phyloP scores from a whole-genome alignment of 139 green algal species.

The Chlorella sp. region DNA sequence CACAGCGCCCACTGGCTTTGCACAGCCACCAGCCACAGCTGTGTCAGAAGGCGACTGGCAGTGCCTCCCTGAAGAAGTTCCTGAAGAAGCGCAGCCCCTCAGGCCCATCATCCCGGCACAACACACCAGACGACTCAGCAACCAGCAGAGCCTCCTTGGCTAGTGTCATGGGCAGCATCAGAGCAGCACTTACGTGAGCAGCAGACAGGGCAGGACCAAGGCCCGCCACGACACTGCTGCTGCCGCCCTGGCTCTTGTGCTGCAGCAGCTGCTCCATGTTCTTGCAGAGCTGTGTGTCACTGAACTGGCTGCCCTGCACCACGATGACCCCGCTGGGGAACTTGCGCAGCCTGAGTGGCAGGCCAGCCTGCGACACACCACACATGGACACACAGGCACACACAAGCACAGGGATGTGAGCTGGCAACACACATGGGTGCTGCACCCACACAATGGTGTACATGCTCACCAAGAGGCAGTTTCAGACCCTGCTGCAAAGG shows the following conservation, averaged over 20 bases:
- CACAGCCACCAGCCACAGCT: too few relatives aligned
- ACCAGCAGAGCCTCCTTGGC: conserved; percentile 75
- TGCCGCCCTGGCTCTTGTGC: not conserved
- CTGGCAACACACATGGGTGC: too few relatives aligned
- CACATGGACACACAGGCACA: not conserved
- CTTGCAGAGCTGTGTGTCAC: conserved; percentile 11
- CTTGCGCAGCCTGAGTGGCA: conserved; percentile 41
- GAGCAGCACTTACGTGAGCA: conserved; percentile 41
- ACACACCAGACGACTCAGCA: conserved; percentile 66
- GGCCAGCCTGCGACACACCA: conserved; percentile 25
- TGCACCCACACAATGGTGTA: too few relatives aligned
- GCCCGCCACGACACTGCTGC: not conserved
- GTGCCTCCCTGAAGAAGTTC: conserved; percentile 80
- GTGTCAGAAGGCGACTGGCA: too few relatives aligned
- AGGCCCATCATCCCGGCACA: conserved; percentile 85
- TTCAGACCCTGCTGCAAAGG: not conserved
- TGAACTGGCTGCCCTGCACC: conserved; percentile 43
- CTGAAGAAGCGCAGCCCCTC: conserved; percentile 80
- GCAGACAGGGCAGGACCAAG: conserved; percentile 50
- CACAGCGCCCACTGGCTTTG: too few relatives aligned
- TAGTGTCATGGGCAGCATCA: conserved; percentile 38
- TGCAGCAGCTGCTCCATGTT: conserved; percentile 1
- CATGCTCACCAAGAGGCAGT: too few relatives aligned
- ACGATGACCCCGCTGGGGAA: conserved; percentile 74
- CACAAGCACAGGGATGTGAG: too few relatives aligned